Percentiles rank a stretch among this genome's conserved stretches.
phyloP scores from a whole-genome alignment of 1,284 basidiomycete species.

The Clitocybe nebularis region DNA sequence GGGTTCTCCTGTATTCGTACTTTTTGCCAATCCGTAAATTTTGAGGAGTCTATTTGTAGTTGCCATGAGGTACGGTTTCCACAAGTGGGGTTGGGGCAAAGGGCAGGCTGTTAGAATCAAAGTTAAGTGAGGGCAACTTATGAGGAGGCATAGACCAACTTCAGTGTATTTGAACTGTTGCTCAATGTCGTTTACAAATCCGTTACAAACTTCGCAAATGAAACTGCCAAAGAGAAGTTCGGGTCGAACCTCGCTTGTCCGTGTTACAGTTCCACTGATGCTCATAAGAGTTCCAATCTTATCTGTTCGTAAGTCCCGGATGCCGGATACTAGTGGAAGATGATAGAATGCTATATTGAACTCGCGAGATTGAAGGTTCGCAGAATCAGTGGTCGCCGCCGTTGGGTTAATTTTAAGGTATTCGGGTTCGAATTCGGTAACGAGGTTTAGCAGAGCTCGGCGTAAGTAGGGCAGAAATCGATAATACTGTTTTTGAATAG shows the following conservation, averaged over 20 bases:
- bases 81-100: slow-evolving; percentile 93
- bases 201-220: slow-evolving; percentile 86
- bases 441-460: slow-evolving; percentile 85
- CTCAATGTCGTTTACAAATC: slow-evolving; percentile 90
- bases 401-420: slow-evolving; percentile 92
- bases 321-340: slow-evolving; percentile 90
- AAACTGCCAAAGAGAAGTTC: slow-evolving; percentile 94
- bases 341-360: slow-evolving; percentile 97
- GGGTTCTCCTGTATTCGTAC: slow-evolving; percentile 99
- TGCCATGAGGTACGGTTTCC: slow-evolving; percentile 91
- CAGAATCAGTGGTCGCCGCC: slow-evolving; percentile 71
- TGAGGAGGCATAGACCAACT: slow-evolving; percentile 50
- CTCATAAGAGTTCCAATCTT: slow-evolving; percentile 91
- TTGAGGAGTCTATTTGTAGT: slow-evolving; percentile 93
- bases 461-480: slow-evolving; percentile 94
- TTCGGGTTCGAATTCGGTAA: slow-evolving; percentile 84
- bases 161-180: slow-evolving; percentile 99
- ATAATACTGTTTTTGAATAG: slow-evolving; percentile 94
- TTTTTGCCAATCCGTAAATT: slow-evolving; percentile 99
- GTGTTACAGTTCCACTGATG: slow-evolving; percentile 94
- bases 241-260: slow-evolving; percentile 96
- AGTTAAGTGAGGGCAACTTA: slow-evolving; percentile 6
- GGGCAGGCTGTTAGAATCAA: slow-evolving; percentile 60
- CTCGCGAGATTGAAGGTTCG: slow-evolving; percentile 88
- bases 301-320: slow-evolving; percentile 92